A percentile compares a stretch with the other conserved stretches of the same genome.
Conservation (phyloP, 495 filamentous ascomycete species). For the Usnea hakonensis region DNA sequence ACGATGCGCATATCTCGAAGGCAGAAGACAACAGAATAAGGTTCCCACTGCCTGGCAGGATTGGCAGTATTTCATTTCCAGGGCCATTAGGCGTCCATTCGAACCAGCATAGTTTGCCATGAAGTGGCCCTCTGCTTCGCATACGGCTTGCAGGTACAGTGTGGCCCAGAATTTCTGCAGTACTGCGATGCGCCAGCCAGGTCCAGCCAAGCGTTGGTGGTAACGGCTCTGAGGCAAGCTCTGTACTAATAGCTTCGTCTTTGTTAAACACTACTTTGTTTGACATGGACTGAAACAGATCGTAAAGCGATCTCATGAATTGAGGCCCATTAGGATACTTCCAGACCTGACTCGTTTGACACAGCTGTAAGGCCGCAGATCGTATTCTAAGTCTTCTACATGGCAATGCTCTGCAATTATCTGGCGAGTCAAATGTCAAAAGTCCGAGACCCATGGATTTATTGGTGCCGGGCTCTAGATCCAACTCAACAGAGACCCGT, state of each 20-base stretch:
- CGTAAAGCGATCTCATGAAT: not conserved
- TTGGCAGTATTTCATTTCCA: not conserved
- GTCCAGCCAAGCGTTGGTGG: not conserved
- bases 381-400: not conserved
- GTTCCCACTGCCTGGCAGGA: not conserved
- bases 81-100: not conserved
- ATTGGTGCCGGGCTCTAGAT: not conserved
- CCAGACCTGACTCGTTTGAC: not conserved
- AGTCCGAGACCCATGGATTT: constrained; percentile 1
- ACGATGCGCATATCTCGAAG: not conserved
- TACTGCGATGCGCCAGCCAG: not conserved
- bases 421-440: not conserved
- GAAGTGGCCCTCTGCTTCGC: not conserved
- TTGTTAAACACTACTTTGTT: not conserved
- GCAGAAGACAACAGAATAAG: not conserved
- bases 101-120: not conserved
- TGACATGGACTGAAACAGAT: not conserved
- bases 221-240: not conserved
- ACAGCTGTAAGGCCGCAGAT: not conserved
- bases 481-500: not conserved
- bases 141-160: not conserved
- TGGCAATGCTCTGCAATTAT: not conserved
- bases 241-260: not conserved
- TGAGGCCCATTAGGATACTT: not conserved
- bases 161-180: not conserved